Conservation (phyloP, 306 rosid genomes). For the Lathyrus oleraceus region DNA sequence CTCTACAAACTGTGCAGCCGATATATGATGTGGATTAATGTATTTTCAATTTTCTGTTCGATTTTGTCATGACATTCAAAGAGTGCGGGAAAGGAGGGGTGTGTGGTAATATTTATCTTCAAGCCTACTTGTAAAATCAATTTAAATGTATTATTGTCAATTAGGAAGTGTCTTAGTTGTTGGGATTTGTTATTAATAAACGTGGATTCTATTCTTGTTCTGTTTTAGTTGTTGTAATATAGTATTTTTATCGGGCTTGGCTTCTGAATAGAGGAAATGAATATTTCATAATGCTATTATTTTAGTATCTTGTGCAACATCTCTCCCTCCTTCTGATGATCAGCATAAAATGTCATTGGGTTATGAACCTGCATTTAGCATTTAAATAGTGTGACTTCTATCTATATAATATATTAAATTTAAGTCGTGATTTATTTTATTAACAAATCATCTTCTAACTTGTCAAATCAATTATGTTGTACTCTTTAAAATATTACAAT, state of each 20-base stretch:
- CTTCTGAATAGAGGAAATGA: conserved; percentile 29
- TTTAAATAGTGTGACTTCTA: too few relatives aligned
- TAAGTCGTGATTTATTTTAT: too few relatives aligned
- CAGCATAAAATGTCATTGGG: too few relatives aligned
- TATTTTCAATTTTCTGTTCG: conserved; percentile 45
- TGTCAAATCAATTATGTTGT: too few relatives aligned
- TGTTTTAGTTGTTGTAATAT: conserved; percentile 40
- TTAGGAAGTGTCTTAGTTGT: conserved; percentile 33
- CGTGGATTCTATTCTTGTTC: conserved; percentile 39
- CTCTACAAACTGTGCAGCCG: conserved; percentile 39
- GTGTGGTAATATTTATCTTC: conserved; percentile 33
- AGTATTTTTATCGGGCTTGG: conserved; percentile 23
- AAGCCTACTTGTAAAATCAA: conserved; percentile 46
- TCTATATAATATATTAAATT: too few relatives aligned
- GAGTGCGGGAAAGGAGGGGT: conserved; percentile 31
- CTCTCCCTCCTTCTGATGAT: not conserved
- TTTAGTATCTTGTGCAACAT: not conserved
- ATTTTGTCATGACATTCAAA: conserved; percentile 48
- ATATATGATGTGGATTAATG: conserved; percentile 44
- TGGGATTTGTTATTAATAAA: conserved; percentile 42
- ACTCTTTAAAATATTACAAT: too few relatives aligned
- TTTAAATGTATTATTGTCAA: conserved; percentile 39
- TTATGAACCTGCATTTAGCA: too few relatives aligned
- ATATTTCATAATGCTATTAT: not conserved
- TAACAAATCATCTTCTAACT: too few relatives aligned